Percentiles rank a stretch among this genome's conserved stretches.
Evolutionary conservation across 139 green algal genomes (phyloP).

Genomic region (Chlorella sp.): DNA sequence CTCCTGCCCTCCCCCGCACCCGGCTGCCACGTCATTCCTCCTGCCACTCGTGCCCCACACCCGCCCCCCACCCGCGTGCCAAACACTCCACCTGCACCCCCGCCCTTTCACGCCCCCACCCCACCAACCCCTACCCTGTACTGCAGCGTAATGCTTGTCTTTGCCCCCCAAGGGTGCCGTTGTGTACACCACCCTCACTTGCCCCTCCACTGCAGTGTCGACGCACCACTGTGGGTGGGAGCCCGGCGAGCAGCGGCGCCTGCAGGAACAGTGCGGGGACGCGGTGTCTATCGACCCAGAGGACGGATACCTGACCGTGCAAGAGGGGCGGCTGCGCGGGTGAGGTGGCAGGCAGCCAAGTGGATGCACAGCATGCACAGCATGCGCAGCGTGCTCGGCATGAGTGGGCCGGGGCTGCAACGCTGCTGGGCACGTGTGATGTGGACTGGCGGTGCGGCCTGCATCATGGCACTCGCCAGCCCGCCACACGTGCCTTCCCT

Average conservation of each 20-base stretch:
- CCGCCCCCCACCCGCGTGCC: not conserved
- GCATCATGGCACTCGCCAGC: too few relatives aligned
- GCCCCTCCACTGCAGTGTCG: not conserved
- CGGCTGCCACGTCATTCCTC: not conserved
- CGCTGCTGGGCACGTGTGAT: too few relatives aligned
- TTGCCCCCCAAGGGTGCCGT: not conserved
- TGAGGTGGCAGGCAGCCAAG: not conserved
- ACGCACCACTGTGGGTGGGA: constrained; percentile 32
- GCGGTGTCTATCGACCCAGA: not conserved
- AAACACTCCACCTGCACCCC: not conserved
- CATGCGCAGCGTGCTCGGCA: too few relatives aligned
- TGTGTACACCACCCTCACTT: too few relatives aligned
- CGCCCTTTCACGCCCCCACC: not conserved
- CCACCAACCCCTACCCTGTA: not conserved
- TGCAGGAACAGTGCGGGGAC: constrained; percentile 20
- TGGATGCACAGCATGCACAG: not conserved
- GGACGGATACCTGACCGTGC: constrained; percentile 66
- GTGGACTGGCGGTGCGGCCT: too few relatives aligned
- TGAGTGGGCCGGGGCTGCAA: too few relatives aligned
- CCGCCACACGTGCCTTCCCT: not conserved
- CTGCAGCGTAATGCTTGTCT: not conserved
- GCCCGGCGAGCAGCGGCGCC: constrained; percentile 12
- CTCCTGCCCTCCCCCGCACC: too few relatives aligned
- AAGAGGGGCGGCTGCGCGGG: constrained; percentile 41
- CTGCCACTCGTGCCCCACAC: not conserved